Evolutionary conservation across 2,329 filamentous ascomycete genomes (phyloP).

Genomic region (Nothophaeocryptopus gaeumannii): DNA sequence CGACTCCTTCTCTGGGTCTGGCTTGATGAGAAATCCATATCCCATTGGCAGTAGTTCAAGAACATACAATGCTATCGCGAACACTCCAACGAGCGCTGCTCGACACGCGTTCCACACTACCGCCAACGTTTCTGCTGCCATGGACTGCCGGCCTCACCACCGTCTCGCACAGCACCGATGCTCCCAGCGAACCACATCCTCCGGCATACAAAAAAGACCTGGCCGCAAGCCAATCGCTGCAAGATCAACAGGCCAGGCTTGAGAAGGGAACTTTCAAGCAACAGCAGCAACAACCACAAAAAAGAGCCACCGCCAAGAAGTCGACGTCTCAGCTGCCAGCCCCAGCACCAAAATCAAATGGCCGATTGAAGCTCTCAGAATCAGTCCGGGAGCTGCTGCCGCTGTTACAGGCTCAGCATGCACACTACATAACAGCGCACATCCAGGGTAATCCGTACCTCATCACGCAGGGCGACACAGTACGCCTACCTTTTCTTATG

Average conservation of each 20-base stretch:
- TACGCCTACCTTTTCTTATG: conserved; percentile 52
- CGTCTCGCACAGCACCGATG: conserved; percentile 20
- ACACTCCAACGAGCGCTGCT: conserved; percentile 62
- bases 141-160: conserved; percentile 49
- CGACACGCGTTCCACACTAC: conserved; percentile 56
- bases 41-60: too few relatives aligned
- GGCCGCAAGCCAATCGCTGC: not conserved
- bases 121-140: conserved; percentile 54
- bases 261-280: not conserved
- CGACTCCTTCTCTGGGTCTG: too few relatives aligned
- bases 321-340: not conserved
- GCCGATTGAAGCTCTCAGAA: conserved; percentile 47
- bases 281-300: too few relatives aligned
- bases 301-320: not conserved
- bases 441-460: conserved; percentile 79
- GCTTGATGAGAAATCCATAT: too few relatives aligned
- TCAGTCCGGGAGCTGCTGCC: conserved; percentile 64
- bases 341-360: not conserved
- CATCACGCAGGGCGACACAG: conserved; percentile 57
- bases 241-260: not conserved
- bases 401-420: conserved; percentile 67
- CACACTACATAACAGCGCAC: conserved; percentile 75
- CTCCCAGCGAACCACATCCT: conserved; percentile 1
- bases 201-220: not conserved
- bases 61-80: conserved; percentile 42